phyloP scores from a whole-genome alignment of 768 basidiomycete genomes.

The Serendipita sp. region DNA sequence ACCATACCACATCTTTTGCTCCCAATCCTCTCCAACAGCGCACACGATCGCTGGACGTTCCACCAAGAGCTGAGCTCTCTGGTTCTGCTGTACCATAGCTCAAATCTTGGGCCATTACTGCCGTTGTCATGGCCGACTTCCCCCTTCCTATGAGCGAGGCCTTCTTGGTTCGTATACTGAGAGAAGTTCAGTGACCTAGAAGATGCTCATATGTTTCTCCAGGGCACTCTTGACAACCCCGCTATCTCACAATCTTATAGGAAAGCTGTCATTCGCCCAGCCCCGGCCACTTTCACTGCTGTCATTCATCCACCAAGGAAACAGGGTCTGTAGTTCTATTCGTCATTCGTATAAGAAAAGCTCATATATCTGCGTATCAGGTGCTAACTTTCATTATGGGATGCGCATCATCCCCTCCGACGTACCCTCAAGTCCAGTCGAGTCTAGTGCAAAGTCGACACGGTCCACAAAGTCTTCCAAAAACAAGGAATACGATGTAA shows the following conservation, averaged over 20 bases:
- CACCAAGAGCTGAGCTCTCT: background rate
- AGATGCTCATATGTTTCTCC: background rate
- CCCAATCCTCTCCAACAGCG: background rate
- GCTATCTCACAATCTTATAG: constrained; percentile 24
- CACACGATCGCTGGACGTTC: background rate
- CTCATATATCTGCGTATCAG: constrained; percentile 19
- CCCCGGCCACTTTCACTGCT: constrained; percentile 44
- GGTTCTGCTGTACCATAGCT: background rate
- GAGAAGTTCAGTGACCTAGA: background rate
- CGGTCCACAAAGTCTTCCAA: constrained; percentile 15
- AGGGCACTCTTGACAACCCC: constrained; percentile 6
- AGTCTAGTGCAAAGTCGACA: background rate
- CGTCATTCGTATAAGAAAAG: no score
- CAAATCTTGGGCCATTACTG: background rate
- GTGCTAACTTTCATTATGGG: constrained; percentile 39
- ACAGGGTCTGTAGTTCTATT: constrained; percentile 26
- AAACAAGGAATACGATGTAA: constrained; percentile 33
- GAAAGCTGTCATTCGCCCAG: constrained; percentile 39
- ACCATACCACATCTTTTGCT: background rate
- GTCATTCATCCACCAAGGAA: constrained; percentile 43
- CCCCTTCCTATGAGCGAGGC: constrained; percentile 1
- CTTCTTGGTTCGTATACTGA: background rate
- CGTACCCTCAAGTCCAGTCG: constrained; percentile 4
- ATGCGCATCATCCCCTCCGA: constrained; percentile 36
- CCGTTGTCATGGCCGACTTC: background rate